Evolutionary conservation across 2,329 filamentous ascomycete species (phyloP).

Genomic region (Cladosporium sphaerospermum): DNA sequence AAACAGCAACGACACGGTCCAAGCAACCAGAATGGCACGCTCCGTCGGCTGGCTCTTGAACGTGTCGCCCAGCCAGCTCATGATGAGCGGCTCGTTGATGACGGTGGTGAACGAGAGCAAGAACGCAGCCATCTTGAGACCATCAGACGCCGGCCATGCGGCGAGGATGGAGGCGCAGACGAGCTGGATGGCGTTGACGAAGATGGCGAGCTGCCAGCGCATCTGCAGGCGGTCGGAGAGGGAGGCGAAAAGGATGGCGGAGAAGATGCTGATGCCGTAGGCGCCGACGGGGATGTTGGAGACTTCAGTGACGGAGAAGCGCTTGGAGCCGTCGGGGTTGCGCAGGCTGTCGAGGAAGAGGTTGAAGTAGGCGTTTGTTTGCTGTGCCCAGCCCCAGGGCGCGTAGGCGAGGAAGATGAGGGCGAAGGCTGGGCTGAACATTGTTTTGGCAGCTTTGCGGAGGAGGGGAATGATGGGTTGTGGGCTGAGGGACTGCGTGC

Average conservation of each 20-base stretch:
- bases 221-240: constrained; percentile 8
- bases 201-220: constrained; percentile 11
- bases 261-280: constrained; percentile 5
- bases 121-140: background rate
- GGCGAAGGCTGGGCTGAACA: constrained; percentile 4
- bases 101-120: background rate
- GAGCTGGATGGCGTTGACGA: constrained; percentile 6
- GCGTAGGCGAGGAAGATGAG: constrained; percentile 7
- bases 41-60: constrained; percentile 4
- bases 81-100: constrained; percentile 7
- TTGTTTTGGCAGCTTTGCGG: background rate
- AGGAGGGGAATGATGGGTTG: constrained; percentile 2
- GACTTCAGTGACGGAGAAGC: constrained; percentile 1
- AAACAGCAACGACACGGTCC: constrained; percentile 4
- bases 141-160: background rate
- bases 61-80: constrained; percentile 9
- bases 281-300: constrained; percentile 4
- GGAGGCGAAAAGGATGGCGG: constrained; percentile 1
- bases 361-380: constrained; percentile 10
- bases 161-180: constrained; percentile 3
- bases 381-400: constrained; percentile 9
- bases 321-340: constrained; percentile 5
- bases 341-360: constrained; percentile 8
- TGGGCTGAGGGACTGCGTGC: constrained; percentile 1
- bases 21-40: constrained; percentile 5